Conservation (phyloP, 441 rosid species). For the Gossypium davidsonii region DNA sequence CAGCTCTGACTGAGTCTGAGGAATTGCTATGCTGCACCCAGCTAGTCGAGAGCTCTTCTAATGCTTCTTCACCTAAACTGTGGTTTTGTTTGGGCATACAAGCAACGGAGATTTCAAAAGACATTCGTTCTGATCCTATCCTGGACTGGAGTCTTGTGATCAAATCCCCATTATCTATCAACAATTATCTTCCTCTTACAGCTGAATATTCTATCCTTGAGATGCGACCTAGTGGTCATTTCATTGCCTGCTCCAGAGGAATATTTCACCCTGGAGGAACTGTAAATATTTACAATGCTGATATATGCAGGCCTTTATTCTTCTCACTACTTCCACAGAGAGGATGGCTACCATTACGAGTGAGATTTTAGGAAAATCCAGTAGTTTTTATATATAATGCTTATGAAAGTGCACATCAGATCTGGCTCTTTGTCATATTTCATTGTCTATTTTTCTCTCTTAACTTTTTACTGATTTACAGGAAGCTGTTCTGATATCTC, state of each 20-base stretch:
- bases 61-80: slow-evolving; percentile 37
- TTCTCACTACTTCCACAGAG: slow-evolving; percentile 79
- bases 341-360: slow-evolving; percentile 86
- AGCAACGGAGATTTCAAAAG: slow-evolving; percentile 79
- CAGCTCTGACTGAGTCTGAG: slow-evolving; percentile 64
- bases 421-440: slow-evolving; percentile 10
- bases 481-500: slow-evolving; percentile 90
- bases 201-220: slow-evolving; percentile 82
- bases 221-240: slow-evolving; percentile 64
- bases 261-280: slow-evolving; percentile 60
- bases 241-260: slow-evolving; percentile 59
- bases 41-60: slow-evolving; percentile 57
- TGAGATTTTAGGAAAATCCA: slow-evolving; percentile 31
- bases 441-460: slow-evolving; percentile 16
- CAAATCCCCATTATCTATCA: slow-evolving; percentile 75
- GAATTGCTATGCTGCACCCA: slow-evolving; percentile 66
- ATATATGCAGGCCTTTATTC: slow-evolving; percentile 65
- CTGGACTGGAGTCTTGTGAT: slow-evolving; percentile 88
- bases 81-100: slow-evolving; percentile 87
- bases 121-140: slow-evolving; percentile 68
- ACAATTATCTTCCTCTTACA: slow-evolving; percentile 80
- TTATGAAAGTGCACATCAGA: background rate
- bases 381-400: slow-evolving; percentile 6
- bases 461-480: slow-evolving; percentile 22
- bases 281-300: slow-evolving; percentile 72